Conservation (phyloP, 805 yeast genomes). For the Ogataea allantospora region DNA sequence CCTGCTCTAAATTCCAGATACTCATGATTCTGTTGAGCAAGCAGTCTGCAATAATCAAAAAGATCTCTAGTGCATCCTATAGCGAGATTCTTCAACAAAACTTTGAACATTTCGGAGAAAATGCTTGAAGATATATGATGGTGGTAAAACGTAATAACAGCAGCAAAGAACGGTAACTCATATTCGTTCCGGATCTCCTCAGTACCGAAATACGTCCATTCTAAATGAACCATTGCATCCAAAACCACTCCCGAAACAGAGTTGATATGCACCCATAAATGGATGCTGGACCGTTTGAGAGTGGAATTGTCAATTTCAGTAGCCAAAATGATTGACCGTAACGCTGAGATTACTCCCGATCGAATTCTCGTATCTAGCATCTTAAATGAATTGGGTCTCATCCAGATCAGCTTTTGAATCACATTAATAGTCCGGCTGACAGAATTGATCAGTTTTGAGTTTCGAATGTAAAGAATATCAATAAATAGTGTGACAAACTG, state of each 20-base stretch:
- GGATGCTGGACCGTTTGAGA: conserved; percentile 18
- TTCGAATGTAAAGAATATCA: neutral
- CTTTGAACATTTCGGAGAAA: conserved; percentile 12
- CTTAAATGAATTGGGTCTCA: conserved; percentile 1
- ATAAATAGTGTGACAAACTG: conserved; percentile 1
- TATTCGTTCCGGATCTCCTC: conserved; percentile 14
- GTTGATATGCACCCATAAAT: conserved; percentile 24
- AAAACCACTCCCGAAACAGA: conserved; percentile 13
- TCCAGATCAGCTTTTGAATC: conserved; percentile 7
- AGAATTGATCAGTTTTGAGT: conserved; percentile 1
- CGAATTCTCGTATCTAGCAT: conserved; percentile 2
- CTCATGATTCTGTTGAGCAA: conserved; percentile 13
- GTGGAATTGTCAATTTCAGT: conserved; percentile 10
- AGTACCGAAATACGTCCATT: conserved; percentile 32
- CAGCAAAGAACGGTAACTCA: conserved; percentile 27
- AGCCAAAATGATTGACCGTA: conserved; percentile 21
- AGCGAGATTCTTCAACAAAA: conserved; percentile 23
- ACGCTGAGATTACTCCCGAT: conserved; percentile 14
- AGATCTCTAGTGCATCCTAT: conserved; percentile 12
- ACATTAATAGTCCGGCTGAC: conserved; percentile 9
- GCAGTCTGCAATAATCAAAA: conserved; percentile 15
- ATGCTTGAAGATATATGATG: conserved; percentile 7
- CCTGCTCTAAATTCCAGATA: conserved; percentile 25
- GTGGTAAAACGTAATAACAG: conserved; percentile 19
- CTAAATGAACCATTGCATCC: conserved; percentile 27